Conservation (phyloP, 1,139 yeast genomes). For the Pichia sp. region DNA sequence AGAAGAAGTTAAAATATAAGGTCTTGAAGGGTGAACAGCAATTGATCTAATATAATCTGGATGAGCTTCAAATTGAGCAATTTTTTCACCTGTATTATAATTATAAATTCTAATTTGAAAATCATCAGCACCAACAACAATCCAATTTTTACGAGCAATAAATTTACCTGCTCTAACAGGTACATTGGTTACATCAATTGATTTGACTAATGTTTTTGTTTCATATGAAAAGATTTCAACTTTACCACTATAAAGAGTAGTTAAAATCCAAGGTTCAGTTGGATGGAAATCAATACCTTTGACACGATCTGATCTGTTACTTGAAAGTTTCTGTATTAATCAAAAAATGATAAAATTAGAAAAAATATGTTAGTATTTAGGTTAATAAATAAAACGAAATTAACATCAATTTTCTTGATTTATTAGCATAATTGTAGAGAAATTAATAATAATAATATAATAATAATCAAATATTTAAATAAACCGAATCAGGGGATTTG, state of each 20-base stretch:
- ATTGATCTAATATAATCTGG: constrained; percentile 92
- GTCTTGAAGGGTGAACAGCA: constrained; percentile 91
- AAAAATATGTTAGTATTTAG: background rate
- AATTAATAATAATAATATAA: background rate
- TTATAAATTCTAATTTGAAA: constrained; percentile 89
- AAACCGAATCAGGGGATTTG: background rate
- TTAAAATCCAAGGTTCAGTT: constrained; percentile 91
- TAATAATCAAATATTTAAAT: too few species aligned
- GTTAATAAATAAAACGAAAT: background rate
- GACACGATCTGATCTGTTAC: constrained; percentile 89
- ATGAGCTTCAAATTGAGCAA: constrained; percentile 94
- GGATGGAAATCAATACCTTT: constrained; percentile 98
- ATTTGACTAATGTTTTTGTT: constrained; percentile 59
- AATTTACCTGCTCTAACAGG: constrained; percentile 96
- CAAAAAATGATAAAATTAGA: background rate
- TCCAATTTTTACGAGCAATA: constrained; percentile 95
- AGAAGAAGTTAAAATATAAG: constrained; percentile 80
- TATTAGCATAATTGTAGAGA: background rate
- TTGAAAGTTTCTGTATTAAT: constrained; percentile 55
- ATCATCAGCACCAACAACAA: constrained; percentile 94
- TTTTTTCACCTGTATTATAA: constrained; percentile 91
- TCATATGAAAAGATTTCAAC: constrained; percentile 94
- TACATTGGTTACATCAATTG: constrained; percentile 83
- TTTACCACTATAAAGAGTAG: constrained; percentile 78
- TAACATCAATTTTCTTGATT: too few species aligned